Conservation (phyloP, 495 filamentous ascomycete species). For the Xylaria curta region DNA sequence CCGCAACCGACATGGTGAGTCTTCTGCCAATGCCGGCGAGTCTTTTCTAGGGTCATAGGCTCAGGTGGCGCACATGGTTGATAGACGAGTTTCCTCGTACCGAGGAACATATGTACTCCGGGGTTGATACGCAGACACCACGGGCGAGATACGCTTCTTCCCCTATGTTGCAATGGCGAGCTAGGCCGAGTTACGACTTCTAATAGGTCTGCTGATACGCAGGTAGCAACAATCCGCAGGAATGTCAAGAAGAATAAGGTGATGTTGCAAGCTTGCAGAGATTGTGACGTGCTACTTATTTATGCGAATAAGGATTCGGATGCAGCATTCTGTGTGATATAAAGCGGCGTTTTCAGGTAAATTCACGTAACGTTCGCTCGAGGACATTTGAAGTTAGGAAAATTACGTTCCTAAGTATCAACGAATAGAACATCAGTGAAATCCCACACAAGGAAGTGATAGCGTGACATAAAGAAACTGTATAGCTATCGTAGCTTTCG, state of each 20-base stretch:
- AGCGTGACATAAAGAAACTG: neutral
- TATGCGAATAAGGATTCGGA: slow-evolving; percentile 24
- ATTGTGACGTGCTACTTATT: slow-evolving; percentile 22
- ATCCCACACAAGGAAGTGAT: neutral
- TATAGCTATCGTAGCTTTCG: neutral
- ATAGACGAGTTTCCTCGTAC: slow-evolving; percentile 29
- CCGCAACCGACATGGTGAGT: slow-evolving; percentile 14
- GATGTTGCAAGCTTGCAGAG: slow-evolving; percentile 29
- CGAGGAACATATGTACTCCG: slow-evolving; percentile 24
- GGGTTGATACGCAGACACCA: slow-evolving; percentile 22
- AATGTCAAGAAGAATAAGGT: slow-evolving; percentile 18
- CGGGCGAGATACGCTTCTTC: slow-evolving; percentile 14
- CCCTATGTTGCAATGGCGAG: slow-evolving; percentile 23
- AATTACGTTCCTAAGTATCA: neutral
- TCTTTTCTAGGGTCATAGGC: slow-evolving; percentile 26
- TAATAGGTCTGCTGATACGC: slow-evolving; percentile 25
- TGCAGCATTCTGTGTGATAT: slow-evolving; percentile 14
- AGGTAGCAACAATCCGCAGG: neutral
- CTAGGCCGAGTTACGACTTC: slow-evolving; percentile 22
- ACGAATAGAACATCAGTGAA: neutral
- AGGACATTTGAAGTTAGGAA: neutral
- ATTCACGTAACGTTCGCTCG: neutral
- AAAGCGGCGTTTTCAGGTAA: neutral
- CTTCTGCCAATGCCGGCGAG: too few relatives aligned
- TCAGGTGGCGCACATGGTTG: slow-evolving; percentile 27